Percentiles rank a stretch among this genome's conserved stretches.
Evolutionary conservation across 495 filamentous ascomycete species (phyloP).

Genomic region (Chaetomium cochliodes): DNA sequence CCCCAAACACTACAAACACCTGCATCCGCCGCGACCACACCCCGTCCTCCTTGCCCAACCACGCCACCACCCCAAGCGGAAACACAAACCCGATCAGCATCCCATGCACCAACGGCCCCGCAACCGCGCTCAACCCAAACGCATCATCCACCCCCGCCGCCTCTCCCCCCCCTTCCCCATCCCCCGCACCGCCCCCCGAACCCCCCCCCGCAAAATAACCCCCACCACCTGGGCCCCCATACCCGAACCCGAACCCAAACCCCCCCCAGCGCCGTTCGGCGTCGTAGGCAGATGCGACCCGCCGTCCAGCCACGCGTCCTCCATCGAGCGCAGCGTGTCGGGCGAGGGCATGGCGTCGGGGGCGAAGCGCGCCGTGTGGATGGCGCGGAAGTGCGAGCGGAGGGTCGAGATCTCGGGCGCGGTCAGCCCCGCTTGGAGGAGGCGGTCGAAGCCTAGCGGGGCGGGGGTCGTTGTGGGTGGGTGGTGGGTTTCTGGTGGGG

Average conservation of each 20-base stretch:
- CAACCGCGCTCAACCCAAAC: slow-evolving; percentile 42
- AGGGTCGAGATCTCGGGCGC: slow-evolving; percentile 75
- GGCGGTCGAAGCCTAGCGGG: slow-evolving; percentile 75
- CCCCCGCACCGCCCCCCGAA: slow-evolving; percentile 37
- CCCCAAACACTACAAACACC: slow-evolving; percentile 78
- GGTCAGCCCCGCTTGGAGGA: slow-evolving; percentile 77
- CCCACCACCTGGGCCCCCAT: slow-evolving; percentile 17
- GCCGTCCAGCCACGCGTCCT: slow-evolving; percentile 91
- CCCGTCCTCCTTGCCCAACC: slow-evolving; percentile 83
- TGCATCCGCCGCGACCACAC: slow-evolving; percentile 80
- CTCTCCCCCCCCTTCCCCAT: slow-evolving; percentile 38
- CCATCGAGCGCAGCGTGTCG: slow-evolving; percentile 58
- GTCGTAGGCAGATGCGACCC: slow-evolving; percentile 23
- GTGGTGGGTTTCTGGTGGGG: not conserved
- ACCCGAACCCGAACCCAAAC: slow-evolving; percentile 41
- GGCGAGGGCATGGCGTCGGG: slow-evolving; percentile 79
- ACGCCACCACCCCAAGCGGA: slow-evolving; percentile 80
- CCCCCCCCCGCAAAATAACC: slow-evolving; percentile 26
- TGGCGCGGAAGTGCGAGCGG: slow-evolving; percentile 77
- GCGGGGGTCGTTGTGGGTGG: not conserved
- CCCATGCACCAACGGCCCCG: slow-evolving; percentile 86
- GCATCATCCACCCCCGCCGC: slow-evolving; percentile 42
- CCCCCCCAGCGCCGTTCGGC: slow-evolving; percentile 21
- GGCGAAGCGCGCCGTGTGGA: slow-evolving; percentile 73
- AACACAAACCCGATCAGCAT: slow-evolving; percentile 92